Evolutionary conservation across 257 asterid genomes (phyloP).

Genomic region (Nicotiana attenuata): DNA sequence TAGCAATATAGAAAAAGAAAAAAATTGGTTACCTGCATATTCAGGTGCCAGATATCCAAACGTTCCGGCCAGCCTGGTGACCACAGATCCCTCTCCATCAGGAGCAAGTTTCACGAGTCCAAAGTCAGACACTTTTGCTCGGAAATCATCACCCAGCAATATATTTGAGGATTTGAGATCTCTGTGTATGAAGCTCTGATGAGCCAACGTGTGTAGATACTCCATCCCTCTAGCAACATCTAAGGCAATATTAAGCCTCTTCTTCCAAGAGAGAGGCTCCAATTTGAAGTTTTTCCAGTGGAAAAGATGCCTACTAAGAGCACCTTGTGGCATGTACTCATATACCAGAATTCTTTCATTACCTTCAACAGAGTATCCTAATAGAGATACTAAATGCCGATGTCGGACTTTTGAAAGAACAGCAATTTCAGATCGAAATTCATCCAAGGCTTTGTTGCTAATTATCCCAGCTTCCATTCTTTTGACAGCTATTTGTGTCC

Average conservation of each 20-base stretch:
- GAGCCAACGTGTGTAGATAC: conserved; percentile 73
- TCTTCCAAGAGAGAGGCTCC: conserved; percentile 91
- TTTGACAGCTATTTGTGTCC: conserved; percentile 81
- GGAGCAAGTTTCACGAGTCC: conserved; percentile 94
- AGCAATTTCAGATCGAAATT: conserved; percentile 72
- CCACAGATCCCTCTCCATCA: conserved; percentile 67
- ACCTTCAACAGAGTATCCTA: conserved; percentile 69
- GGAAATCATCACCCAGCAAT: conserved; percentile 72
- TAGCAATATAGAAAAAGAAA: not conserved
- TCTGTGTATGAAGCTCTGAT: conserved; percentile 76
- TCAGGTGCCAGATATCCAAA: conserved; percentile 92
- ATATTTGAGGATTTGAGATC: conserved; percentile 87
- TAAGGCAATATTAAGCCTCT: conserved; percentile 73
- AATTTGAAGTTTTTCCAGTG: conserved; percentile 60
- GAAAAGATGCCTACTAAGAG: conserved; percentile 79
- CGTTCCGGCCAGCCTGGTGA: conserved; percentile 86
- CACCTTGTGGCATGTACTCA: conserved; percentile 90
- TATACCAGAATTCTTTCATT: conserved; percentile 74
- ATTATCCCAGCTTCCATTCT: conserved; percentile 81
- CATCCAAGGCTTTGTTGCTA: conserved; percentile 64
- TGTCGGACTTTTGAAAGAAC: conserved; percentile 91
- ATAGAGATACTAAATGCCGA: conserved; percentile 79
- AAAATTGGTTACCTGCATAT: conserved; percentile 59
- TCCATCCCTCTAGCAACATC: conserved; percentile 94
- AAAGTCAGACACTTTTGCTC: conserved; percentile 81